Evolutionary conservation across 2,329 filamentous ascomycete genomes (phyloP).

Genomic region (Alternaria gaisen): DNA sequence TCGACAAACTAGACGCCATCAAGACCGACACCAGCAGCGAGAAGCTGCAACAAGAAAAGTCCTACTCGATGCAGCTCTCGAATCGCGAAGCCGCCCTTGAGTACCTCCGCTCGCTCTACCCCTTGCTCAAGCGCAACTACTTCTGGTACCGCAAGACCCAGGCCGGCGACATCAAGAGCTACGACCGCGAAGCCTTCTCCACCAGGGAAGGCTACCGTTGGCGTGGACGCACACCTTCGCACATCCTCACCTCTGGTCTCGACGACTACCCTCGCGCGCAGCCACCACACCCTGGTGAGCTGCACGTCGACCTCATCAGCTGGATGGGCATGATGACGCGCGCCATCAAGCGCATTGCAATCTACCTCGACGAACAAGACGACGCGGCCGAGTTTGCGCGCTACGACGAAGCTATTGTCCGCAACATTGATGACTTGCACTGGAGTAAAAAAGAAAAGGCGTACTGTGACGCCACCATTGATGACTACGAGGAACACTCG

Average conservation of each 20-base stretch:
- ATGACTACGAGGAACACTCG: conserved; percentile 89
- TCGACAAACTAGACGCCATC: conserved; percentile 74
- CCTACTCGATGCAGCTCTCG: conserved; percentile 71
- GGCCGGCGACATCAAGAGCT: conserved; percentile 85
- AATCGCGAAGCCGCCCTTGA: conserved; percentile 72
- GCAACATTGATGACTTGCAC: conserved; percentile 91
- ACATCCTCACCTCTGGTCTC: conserved; percentile 90
- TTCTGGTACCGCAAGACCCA: conserved; percentile 96
- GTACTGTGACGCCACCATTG: conserved; percentile 94
- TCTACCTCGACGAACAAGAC: conserved; percentile 76
- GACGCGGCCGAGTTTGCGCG: conserved; percentile 77
- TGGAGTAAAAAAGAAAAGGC: conserved; percentile 83
- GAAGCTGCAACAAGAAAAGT: conserved; percentile 49
- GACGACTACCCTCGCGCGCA: conserved; percentile 96
- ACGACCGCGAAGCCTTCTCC: conserved; percentile 88
- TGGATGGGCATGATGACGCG: conserved; percentile 98
- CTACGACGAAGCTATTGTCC: conserved; percentile 78
- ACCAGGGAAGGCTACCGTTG: conserved; percentile 94
- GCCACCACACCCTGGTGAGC: conserved; percentile 92
- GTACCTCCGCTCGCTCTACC: conserved; percentile 82
- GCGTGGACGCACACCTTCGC: conserved; percentile 85
- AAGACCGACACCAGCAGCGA: conserved; percentile 45
- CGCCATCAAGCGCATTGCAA: conserved; percentile 81
- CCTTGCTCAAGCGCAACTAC: conserved; percentile 86
- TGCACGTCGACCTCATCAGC: conserved; percentile 92